Conservation (phyloP, 1,139 yeast genomes). For the Suhomyces terraborum region DNA sequence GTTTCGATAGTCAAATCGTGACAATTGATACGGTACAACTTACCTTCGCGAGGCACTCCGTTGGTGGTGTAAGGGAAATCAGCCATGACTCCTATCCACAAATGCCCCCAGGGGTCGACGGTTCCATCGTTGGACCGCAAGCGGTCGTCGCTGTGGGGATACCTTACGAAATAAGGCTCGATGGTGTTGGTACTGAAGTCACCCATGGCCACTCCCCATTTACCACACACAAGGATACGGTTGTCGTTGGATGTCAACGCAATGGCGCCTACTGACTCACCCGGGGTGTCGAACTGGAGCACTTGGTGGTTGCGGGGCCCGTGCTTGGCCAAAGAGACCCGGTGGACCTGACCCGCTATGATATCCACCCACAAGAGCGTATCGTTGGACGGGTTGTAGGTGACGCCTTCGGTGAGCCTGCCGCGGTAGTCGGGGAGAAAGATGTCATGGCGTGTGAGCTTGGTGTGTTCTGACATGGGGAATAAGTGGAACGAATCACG, state of each 20-base stretch:
- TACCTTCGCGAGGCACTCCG: conserved; percentile 42
- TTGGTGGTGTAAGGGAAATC: conserved; percentile 44
- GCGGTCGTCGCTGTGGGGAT: conserved; percentile 37
- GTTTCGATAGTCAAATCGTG: conserved; percentile 35
- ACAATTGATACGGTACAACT: conserved; percentile 42
- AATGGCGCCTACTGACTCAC: conserved; percentile 61
- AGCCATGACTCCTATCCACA: conserved; percentile 76
- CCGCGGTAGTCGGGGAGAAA: conserved; percentile 50
- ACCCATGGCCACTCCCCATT: conserved; percentile 57
- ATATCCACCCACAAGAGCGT: conserved; percentile 73
- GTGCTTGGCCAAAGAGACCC: conserved; percentile 34
- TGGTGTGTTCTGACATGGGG: conserved; percentile 1
- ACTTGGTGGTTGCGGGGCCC: conserved; percentile 39
- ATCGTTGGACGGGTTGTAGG: conserved; percentile 59
- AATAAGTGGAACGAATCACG: no score
- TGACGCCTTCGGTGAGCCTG: conserved; percentile 65
- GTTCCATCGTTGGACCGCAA: conserved; percentile 76
- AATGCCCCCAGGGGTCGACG: conserved; percentile 66
- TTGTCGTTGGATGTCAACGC: conserved; percentile 53
- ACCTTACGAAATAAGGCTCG: conserved; percentile 42
- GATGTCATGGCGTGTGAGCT: conserved; percentile 25
- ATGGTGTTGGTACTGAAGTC: conserved; percentile 45
- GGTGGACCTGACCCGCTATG: conserved; percentile 56
- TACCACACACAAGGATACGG: conserved; percentile 52
- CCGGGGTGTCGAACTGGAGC: conserved; percentile 30